Conservation (phyloP, 2,329 filamentous ascomycete genomes). For the Geosmithia flava region DNA sequence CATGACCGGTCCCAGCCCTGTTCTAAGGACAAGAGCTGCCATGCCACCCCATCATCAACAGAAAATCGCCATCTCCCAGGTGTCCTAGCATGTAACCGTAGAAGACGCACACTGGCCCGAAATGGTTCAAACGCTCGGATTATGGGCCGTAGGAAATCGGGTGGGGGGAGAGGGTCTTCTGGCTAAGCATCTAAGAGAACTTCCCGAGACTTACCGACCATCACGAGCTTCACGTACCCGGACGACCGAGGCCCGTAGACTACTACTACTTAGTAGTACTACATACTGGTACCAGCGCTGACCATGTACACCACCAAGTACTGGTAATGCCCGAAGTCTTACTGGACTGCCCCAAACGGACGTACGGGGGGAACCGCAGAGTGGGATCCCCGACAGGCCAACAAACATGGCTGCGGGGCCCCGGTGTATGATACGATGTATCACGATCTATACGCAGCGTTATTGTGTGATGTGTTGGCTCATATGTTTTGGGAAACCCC, state of each 20-base stretch:
- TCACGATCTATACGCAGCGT: neutral
- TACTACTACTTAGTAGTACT: too few relatives aligned
- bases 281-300: too few relatives aligned
- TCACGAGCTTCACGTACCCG: neutral
- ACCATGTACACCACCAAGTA: too few relatives aligned
- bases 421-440: neutral
- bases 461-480: neutral
- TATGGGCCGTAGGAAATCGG: too few relatives aligned
- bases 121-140: too few relatives aligned
- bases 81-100: too few relatives aligned
- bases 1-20: neutral
- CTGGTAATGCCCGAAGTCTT: too few relatives aligned
- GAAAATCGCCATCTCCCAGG: neutral
- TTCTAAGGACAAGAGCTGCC: neutral
- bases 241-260: neutral
- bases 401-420: neutral
- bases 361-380: too few relatives aligned
- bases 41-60: neutral
- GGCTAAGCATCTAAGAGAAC: too few relatives aligned
- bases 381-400: too few relatives aligned
- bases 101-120: too few relatives aligned
- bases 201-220: conserved; percentile 1
- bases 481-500: neutral
- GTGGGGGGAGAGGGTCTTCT: too few relatives aligned
- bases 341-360: neutral